Base-by-base conservation (phyloP, 106 monocot species). In the Acorus gramineus region DNA sequence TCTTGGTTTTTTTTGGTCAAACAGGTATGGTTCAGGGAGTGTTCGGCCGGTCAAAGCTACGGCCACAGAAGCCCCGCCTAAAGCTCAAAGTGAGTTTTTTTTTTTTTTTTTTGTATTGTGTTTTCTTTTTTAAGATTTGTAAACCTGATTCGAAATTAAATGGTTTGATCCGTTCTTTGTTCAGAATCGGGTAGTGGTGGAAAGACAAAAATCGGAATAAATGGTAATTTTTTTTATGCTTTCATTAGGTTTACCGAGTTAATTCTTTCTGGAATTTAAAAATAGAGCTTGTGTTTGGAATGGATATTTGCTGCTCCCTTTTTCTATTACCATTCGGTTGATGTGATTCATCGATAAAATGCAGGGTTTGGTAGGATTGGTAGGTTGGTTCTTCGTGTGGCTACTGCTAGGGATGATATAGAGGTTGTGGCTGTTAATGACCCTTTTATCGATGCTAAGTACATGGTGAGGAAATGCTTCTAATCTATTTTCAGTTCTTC, bases 341-440 rank as follows among this genome's bases (percentile, higher is more conserved):
- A 11, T 5, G 11, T 13, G 12, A 60, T 57, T 50, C 1, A 28
- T 28, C 28, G 28, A 28, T 28, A 1, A 28, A 28, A 28, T 70
- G 10, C 67, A 95, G 95, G 95, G 50, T 95, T 95, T 72, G 95
- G 95, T 50, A 81, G 95, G 4, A 95, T 95, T 82, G 95, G 95
- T 43, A 95, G 95, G 66, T 71, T 95, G 65, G 84, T 95, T 52
- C 55, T 95, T 62, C 86, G 95, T 50, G 78, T 95, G 59, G 95
- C 95, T 47, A 80, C 78, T 48, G 14, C 69, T n/a, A 81, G 95
- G 66, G 95, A 95, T 74, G 90, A 95, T 62, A 75, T 90, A 69
- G 90, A 95, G 54, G 87, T 95, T 10, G 82, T 90, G 9, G 84
- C 95, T 12, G 79, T 95, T 50, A 95, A 95, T 73, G 95, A 95